Evolutionary conservation across 2,329 filamentous ascomycete genomes (phyloP).

Genomic region (Scortechinia acanthostroma): DNA sequence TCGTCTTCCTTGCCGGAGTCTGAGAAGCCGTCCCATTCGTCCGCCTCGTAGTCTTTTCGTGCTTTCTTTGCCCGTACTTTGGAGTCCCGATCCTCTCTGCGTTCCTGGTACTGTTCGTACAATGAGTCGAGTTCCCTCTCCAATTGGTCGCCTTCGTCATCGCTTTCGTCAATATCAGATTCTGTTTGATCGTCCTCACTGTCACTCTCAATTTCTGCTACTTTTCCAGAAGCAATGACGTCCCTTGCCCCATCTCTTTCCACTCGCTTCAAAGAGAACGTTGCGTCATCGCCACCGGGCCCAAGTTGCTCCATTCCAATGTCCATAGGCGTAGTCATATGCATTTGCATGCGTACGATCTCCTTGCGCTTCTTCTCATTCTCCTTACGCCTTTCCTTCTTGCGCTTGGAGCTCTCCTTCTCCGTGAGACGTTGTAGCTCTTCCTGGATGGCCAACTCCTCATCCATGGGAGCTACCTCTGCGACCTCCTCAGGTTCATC

Average conservation of each 20-base stretch:
- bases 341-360: conserved; percentile 90
- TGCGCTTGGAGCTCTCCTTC: conserved; percentile 68
- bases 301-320: conserved; percentile 86
- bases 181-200: conserved; percentile 16
- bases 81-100: conserved; percentile 71
- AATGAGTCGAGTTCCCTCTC: conserved; percentile 80
- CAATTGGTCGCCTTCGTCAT: conserved; percentile 74
- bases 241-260: conserved; percentile 68
- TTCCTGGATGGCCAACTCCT: conserved; percentile 83
- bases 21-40: conserved; percentile 88
- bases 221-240: conserved; percentile 70
- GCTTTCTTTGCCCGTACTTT: conserved; percentile 88
- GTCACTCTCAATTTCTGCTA: conserved; percentile 45
- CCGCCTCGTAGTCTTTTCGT: conserved; percentile 72
- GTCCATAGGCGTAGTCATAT: conserved; percentile 93
- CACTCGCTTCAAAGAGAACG: conserved; percentile 78
- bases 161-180: conserved; percentile 52
- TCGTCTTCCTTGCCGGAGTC: conserved; percentile 49
- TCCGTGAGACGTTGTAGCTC: conserved; percentile 79
- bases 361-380: conserved; percentile 94
- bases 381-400: conserved; percentile 75
- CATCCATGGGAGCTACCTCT: conserved; percentile 83
- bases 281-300: conserved; percentile 70
- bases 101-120: conserved; percentile 80
- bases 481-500: conserved; percentile 59